A percentile compares a stretch with the other conserved stretches of the same genome.
Conservation (phyloP, 192 early-diverging fungal genomes). For the Gorgonomyces haynaldii region DNA sequence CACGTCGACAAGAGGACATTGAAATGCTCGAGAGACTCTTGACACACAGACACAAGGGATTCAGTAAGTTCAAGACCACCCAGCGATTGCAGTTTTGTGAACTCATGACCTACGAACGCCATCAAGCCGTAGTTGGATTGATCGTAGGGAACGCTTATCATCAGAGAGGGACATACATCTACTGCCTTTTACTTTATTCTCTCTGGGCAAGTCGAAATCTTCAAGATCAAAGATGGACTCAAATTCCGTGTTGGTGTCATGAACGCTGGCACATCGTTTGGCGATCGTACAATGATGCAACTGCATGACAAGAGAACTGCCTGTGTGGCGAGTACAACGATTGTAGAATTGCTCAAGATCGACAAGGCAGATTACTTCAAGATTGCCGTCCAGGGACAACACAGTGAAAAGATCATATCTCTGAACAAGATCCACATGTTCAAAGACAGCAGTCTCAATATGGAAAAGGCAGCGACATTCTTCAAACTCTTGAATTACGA, state of each 20-base stretch:
- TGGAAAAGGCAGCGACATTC: too few species aligned
- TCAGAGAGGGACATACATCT: background rate
- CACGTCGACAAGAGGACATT: too few species aligned
- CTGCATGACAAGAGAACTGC: background rate
- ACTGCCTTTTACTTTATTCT: background rate
- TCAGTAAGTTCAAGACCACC: background rate
- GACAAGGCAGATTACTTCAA: background rate
- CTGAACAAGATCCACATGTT: too few species aligned
- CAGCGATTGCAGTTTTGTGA: background rate
- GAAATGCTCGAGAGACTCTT: background rate
- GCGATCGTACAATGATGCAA: background rate
- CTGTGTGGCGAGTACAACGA: background rate
- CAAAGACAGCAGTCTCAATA: too few species aligned
- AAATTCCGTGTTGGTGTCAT: background rate
- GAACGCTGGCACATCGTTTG: too few species aligned
- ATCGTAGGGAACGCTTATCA: background rate
- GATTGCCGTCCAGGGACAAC: background rate
- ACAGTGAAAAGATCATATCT: background rate
- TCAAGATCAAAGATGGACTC: background rate
- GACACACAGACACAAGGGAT: background rate
- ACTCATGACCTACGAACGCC: background rate
- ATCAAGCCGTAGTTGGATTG: background rate
- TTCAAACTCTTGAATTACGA: too few species aligned
- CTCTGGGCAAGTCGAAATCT: slow-evolving; percentile 1
- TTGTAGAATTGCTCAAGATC: background rate